A percentile compares a stretch with the other conserved stretches of the same genome.
Evolutionary conservation across 495 filamentous ascomycete genomes (phyloP).

Genomic region (Penicillium soppii): DNA sequence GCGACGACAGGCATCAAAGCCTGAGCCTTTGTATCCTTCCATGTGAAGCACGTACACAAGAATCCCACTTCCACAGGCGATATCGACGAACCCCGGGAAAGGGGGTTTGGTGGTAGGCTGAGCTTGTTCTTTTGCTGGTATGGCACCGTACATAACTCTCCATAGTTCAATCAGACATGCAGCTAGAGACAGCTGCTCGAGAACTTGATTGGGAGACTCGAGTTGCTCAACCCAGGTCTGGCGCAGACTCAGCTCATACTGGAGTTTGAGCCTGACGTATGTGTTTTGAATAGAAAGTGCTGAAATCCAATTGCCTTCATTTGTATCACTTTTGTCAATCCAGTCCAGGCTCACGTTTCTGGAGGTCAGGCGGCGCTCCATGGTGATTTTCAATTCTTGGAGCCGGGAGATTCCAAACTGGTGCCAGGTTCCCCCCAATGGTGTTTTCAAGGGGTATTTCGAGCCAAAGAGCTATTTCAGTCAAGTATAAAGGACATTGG

Average conservation of each 20-base stretch:
- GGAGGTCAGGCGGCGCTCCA: constrained; percentile 2
- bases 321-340: background rate
- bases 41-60: constrained; percentile 79
- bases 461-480: background rate
- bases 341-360: background rate
- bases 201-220: constrained; percentile 88
- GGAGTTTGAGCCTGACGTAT: constrained; percentile 75
- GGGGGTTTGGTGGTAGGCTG: constrained; percentile 1
- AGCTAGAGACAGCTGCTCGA: constrained; percentile 89
- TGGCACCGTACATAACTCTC: constrained; percentile 71
- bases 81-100: constrained; percentile 92
- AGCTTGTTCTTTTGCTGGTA: constrained; percentile 20
- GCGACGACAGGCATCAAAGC: constrained; percentile 81
- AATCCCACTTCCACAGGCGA: constrained; percentile 93
- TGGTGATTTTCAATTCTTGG: background rate
- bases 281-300: constrained; percentile 74
- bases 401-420: background rate
- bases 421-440: too few relatives aligned
- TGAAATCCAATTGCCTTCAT: constrained; percentile 69
- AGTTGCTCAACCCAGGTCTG: constrained; percentile 78
- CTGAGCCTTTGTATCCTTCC: constrained; percentile 85
- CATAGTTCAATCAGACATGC: constrained; percentile 94
- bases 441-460: background rate
- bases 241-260: constrained; percentile 68
- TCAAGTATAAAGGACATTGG: background rate